These are phyloP conservation scores for Xerocomellus dryophilus DNA, from an alignment of 768 basidiomycete species.

Conservation along the genomic window DNA sequence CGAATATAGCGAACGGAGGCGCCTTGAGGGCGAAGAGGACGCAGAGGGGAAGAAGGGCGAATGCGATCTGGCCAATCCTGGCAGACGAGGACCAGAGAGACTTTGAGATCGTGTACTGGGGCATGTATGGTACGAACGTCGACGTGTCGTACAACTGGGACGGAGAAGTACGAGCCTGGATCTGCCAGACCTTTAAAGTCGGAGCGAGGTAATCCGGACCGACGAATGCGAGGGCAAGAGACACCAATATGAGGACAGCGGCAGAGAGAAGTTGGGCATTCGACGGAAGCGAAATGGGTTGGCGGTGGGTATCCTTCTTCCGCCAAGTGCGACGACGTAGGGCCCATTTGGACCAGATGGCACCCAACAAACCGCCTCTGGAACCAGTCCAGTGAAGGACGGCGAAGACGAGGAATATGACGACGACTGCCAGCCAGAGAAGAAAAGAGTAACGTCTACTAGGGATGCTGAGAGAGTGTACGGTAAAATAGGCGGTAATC, in stretches of 20 bases:
- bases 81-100: conserved; percentile 71
- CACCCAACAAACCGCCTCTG: conserved; percentile 44
- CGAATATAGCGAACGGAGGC: conserved; percentile 69
- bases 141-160: conserved; percentile 27
- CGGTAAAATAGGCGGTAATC: conserved; percentile 54
- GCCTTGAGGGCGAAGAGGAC: conserved; percentile 69
- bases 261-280: conserved; percentile 61
- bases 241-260: conserved; percentile 40
- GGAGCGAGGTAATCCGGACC: conserved; percentile 72
- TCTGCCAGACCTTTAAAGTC: conserved; percentile 42
- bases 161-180: conserved; percentile 28
- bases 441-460: conserved; percentile 56
- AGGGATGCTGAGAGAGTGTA: conserved; percentile 51
- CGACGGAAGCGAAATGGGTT: conserved; percentile 52
- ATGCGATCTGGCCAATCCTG: conserved; percentile 66
- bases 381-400: conserved; percentile 43
- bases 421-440: conserved; percentile 53
- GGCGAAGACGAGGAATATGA: conserved; percentile 40
- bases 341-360: conserved; percentile 57
- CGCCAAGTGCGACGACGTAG: conserved; percentile 58
- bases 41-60: conserved; percentile 68
- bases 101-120: conserved; percentile 62
- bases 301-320: conserved; percentile 43
- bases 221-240: conserved; percentile 48
- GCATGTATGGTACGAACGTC: conserved; percentile 38